Evolutionary conservation across 2,329 filamentous ascomycete genomes (phyloP), one percentile per base, ranked within the genome.

Genomic region (Curvularia verruculosa): DNA sequence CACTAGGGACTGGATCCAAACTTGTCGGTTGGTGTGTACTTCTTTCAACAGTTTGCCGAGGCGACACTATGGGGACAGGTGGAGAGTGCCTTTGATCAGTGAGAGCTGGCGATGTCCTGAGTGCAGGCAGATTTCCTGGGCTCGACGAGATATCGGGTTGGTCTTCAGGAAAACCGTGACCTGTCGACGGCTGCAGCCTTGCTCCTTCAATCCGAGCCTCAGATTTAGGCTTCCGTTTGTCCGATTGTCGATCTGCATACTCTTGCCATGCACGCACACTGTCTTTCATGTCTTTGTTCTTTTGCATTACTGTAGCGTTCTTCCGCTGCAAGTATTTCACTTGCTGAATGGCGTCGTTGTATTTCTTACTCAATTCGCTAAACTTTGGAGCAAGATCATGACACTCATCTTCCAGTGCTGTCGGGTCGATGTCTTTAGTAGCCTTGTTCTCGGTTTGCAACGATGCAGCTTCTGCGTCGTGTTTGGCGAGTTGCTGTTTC

Each of bases 201-300:
- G 46, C 61, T 13, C 54, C 58, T 5, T 58, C 58, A 12, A 57
- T 23, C 53, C 54, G 63, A 8, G 28, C 36, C 34, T 66, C 52
- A 6, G n/a, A 29, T 49, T 70, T 68, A 26, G 52, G 48, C 58
- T 63, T 68, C 31, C 63, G 65, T 31, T 65, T 69, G 15, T 63
- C 67, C 4, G 63, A 58, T 26, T 74, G 66, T 10, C 67, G 71
- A 49, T 76, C 72, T 41, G 63, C 67, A 43, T 75, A 77, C 21
- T 71, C 65, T 55, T 75, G 73, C 76, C 76, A 78, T 26, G 70
- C 70, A 40, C 67, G 72, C 7, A 76, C 74, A 31, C 60, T 75
- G 13, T 76, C 68, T 52, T 80, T 80, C 67, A 78, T 77, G 2
- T 76, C 69, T 43, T 66, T 71, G 50, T 77, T 75, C 51, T 75